Conservation (phyloP, 148 eudicot species). For the Pouteria glomerata region DNA sequence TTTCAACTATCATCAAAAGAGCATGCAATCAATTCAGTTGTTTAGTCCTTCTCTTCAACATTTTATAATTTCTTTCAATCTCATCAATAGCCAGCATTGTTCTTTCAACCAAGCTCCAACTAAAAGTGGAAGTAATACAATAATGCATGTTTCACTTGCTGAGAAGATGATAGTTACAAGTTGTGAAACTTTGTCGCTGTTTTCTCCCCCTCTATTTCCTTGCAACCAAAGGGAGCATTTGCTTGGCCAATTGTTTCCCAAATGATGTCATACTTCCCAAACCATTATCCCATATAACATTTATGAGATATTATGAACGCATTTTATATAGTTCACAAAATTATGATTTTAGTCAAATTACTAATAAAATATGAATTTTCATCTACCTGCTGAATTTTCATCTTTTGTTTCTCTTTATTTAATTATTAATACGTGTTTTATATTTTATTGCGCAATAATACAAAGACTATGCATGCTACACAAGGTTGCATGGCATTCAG, state of each 20-base stretch:
- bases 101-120: neutral
- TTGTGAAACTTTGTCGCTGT: neutral
- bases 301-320: neutral
- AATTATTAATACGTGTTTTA: neutral
- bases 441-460: neutral
- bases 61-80: neutral
- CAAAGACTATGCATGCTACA: neutral
- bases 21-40: neutral
- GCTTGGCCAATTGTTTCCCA: neutral
- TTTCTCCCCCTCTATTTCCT: neutral
- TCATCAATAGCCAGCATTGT: neutral
- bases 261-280: neutral
- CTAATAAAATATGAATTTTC: neutral
- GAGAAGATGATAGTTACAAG: neutral
- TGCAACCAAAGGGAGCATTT: neutral
- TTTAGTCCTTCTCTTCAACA: neutral
- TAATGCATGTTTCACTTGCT: neutral
- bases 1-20: neutral
- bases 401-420: neutral
- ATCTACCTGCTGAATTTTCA: neutral
- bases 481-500: neutral
- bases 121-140: neutral
- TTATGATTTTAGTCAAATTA: no score
- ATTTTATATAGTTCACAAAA: neutral
- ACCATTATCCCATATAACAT: neutral